These are phyloP conservation scores for Lactarius vividus DNA, from an alignment of 768 basidiomycete genomes.

Conservation along the genomic window DNA sequence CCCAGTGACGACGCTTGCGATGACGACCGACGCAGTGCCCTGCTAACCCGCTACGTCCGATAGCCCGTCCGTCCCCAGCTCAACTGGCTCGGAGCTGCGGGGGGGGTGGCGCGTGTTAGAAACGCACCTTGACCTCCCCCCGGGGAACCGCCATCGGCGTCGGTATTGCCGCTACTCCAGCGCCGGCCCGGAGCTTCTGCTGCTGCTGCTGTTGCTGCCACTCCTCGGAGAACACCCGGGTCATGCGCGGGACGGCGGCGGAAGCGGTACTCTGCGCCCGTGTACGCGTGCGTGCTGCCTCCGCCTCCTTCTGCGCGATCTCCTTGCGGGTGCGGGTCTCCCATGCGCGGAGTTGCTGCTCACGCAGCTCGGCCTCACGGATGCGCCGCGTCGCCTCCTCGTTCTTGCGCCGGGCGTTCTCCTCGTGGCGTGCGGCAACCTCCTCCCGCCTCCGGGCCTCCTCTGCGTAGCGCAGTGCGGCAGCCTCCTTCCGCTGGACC, in stretches of 20 bases:
- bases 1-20: slow-evolving; percentile 2
- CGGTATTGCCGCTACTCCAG: background rate
- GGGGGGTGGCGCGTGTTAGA: slow-evolving; percentile 2
- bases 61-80: background rate
- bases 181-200: background rate
- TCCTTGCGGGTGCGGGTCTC: slow-evolving; percentile 16
- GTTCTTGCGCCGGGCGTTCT: slow-evolving; percentile 19
- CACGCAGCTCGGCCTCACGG: slow-evolving; percentile 11
- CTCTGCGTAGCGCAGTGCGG: slow-evolving; percentile 13
- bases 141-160: background rate
- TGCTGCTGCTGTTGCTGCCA: slow-evolving; percentile 15
- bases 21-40: slow-evolving; percentile 7
- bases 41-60: slow-evolving; percentile 9
- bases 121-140: slow-evolving; percentile 18
- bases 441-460: slow-evolving; percentile 22
- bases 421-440: slow-evolving; percentile 19
- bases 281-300: background rate
- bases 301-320: slow-evolving; percentile 13
- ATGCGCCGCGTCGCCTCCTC: slow-evolving; percentile 22
- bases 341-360: slow-evolving; percentile 10
- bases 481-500: slow-evolving; percentile 15
- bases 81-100: background rate
- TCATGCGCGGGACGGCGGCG: slow-evolving; percentile 8
- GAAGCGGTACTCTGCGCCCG: background rate
- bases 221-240: slow-evolving; percentile 5